Conservation (phyloP, 176 grass and related monocot genomes). For the Oryza rufipogon region DNA sequence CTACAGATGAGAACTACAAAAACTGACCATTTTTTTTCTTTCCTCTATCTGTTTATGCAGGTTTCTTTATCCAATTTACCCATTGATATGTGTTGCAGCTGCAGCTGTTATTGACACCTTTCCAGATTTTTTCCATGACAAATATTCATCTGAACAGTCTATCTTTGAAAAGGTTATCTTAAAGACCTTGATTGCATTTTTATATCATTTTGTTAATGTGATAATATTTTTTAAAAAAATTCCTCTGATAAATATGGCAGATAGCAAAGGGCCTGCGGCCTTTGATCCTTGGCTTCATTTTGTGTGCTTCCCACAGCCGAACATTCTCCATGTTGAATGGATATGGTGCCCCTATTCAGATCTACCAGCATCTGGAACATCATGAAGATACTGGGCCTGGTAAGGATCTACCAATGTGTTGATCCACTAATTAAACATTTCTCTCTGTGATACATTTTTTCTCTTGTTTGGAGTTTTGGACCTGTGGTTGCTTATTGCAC, state of each 20-base stretch:
- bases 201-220: neutral
- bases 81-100: constrained; percentile 93
- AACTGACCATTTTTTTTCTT: neutral
- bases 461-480: neutral
- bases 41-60: constrained; percentile 52
- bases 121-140: constrained; percentile 89
- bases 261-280: constrained; percentile 88
- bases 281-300: constrained; percentile 82
- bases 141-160: constrained; percentile 75
- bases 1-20: constrained; percentile 7
- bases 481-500: neutral
- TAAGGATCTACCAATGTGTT: constrained; percentile 43
- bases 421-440: constrained; percentile 5
- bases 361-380: constrained; percentile 87
- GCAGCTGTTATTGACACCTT: constrained; percentile 81
- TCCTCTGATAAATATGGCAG: constrained; percentile 56
- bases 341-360: constrained; percentile 88
- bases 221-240: constrained; percentile 8
- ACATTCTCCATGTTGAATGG: constrained; percentile 99
- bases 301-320: constrained; percentile 94
- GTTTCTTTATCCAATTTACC: constrained; percentile 98
- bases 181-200: neutral
- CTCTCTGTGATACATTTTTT: neutral
- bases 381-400: constrained; percentile 88
- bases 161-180: constrained; percentile 67